phyloP scores from a whole-genome alignment of 2,329 filamentous ascomycete species.

The Penicillium italicum region DNA sequence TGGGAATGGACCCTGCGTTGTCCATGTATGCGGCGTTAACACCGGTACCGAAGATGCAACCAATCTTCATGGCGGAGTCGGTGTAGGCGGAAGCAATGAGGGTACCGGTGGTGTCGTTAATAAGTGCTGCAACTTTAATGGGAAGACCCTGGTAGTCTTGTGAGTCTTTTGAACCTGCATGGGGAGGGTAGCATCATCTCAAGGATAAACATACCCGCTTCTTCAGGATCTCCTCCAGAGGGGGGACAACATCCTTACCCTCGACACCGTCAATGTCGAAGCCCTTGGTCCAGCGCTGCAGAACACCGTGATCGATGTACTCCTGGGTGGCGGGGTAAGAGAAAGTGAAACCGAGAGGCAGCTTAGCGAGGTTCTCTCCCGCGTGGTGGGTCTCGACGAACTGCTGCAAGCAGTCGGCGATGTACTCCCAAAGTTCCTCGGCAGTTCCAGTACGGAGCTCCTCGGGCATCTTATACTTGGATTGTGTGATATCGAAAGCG shows the following conservation, averaged over 20 bases:
- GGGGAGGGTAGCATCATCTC: no score
- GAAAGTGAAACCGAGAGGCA: constrained; percentile 91
- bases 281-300: constrained; percentile 96
- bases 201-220: constrained; percentile 54
- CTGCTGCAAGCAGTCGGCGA: constrained; percentile 85
- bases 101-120: constrained; percentile 97
- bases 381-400: constrained; percentile 85
- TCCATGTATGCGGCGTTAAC: constrained; percentile 99
- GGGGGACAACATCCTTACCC: constrained; percentile 82
- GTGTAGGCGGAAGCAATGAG: constrained; percentile 96
- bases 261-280: constrained; percentile 93
- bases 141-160: constrained; percentile 64
- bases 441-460: constrained; percentile 81
- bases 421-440: constrained; percentile 91
- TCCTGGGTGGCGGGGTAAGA: constrained; percentile 92
- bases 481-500: constrained; percentile 91
- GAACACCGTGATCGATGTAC: constrained; percentile 85
- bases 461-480: constrained; percentile 91
- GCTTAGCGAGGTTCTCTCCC: constrained; percentile 54
- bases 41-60: constrained; percentile 96
- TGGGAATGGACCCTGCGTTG: constrained; percentile 82
- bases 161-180: background rate
- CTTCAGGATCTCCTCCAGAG: constrained; percentile 74
- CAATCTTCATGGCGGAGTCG: constrained; percentile 87
- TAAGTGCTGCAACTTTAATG: constrained; percentile 86